These are phyloP conservation scores for Exophiala aquamarina DNA, from an alignment of 2,329 filamentous ascomycete species.

Conservation along the genomic window DNA sequence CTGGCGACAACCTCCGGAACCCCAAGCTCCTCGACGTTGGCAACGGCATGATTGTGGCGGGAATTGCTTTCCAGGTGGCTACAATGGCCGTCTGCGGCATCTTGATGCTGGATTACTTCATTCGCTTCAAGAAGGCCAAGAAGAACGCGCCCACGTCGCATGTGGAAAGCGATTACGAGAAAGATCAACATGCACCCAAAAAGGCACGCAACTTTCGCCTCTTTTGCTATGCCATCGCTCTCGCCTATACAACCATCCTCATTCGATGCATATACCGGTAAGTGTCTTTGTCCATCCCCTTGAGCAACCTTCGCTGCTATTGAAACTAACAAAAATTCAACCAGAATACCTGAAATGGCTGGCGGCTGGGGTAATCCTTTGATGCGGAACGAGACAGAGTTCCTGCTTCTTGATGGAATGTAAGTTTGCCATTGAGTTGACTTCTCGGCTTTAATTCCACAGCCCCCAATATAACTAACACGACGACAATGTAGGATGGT, in stretches of 20 bases:
- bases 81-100: slow-evolving; percentile 42
- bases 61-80: slow-evolving; percentile 58
- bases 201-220: slow-evolving; percentile 23
- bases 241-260: slow-evolving; percentile 42
- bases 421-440: slow-evolving; percentile 30
- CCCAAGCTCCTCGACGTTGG: slow-evolving; percentile 45
- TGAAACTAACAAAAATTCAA: slow-evolving; percentile 10
- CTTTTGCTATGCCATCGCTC: slow-evolving; percentile 23
- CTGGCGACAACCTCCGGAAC: slow-evolving; percentile 32
- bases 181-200: slow-evolving; percentile 19
- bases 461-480: slow-evolving; percentile 9
- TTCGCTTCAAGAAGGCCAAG: slow-evolving; percentile 33
- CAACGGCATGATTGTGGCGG: slow-evolving; percentile 58
- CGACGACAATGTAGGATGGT: slow-evolving; percentile 43
- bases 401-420: slow-evolving; percentile 50
- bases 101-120: slow-evolving; percentile 45
- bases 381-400: slow-evolving; percentile 49
- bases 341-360: slow-evolving; percentile 51
- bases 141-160: slow-evolving; percentile 24
- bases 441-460: background rate
- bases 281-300: slow-evolving; percentile 9
- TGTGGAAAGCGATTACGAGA: slow-evolving; percentile 32
- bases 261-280: slow-evolving; percentile 47
- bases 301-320: background rate
- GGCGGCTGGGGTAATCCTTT: slow-evolving; percentile 49